A percentile compares a stretch with the other conserved stretches of the same genome.
These are phyloP conservation scores for Vicia sativa DNA, from an alignment of 306 rosid species.

Conservation along the genomic window DNA sequence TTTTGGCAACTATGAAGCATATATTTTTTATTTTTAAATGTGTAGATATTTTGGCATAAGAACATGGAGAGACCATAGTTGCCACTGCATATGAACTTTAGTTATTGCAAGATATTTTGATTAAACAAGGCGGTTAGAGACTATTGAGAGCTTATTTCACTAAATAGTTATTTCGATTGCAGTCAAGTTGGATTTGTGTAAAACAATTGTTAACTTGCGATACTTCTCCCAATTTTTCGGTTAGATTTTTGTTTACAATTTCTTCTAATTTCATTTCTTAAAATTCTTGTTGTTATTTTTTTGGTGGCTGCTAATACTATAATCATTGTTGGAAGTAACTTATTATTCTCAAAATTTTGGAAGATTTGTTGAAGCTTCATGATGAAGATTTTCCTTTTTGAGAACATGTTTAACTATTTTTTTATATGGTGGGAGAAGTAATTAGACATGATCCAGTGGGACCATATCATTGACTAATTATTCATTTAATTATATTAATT, in stretches of 20 bases:
- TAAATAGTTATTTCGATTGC: conserved; percentile 62
- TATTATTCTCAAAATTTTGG: conserved; percentile 62
- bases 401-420: conserved; percentile 59
- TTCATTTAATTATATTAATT: too few species aligned
- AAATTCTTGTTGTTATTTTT: conserved; percentile 1
- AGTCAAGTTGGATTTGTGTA: background rate
- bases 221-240: conserved; percentile 19
- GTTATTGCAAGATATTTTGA: too few species aligned
- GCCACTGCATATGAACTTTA: too few species aligned
- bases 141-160: conserved; percentile 58
- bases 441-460: too few species aligned
- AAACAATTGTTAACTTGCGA: background rate
- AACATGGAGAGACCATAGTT: too few species aligned
- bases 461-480: too few species aligned
- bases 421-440: background rate
- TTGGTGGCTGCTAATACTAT: conserved; percentile 21
- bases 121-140: too few species aligned
- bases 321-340: conserved; percentile 57
- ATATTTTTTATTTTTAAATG: too few species aligned
- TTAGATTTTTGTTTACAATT: background rate
- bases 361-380: conserved; percentile 69
- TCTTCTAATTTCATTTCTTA: conserved; percentile 17
- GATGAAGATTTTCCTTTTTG: conserved; percentile 83
- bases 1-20: too few species aligned
- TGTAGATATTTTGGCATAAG: too few species aligned